Evolutionary conservation across 345 rosid genomes (phyloP), one percentile per base, ranked within the genome.

Genomic region (Eucalyptus paniculata): DNA sequence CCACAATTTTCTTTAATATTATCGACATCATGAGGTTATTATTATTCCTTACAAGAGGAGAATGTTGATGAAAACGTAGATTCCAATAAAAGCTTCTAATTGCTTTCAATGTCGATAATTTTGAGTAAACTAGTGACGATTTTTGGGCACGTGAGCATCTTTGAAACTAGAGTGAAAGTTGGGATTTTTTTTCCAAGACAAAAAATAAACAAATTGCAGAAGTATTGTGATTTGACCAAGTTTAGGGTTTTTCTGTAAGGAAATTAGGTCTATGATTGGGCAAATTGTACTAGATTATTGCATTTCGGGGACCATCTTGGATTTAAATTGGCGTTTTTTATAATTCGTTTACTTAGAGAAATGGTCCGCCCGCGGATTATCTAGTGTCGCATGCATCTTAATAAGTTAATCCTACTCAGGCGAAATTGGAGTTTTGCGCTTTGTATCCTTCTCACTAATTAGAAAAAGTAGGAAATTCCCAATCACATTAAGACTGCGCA

Each of bases 171-270:
- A 10, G 30, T 56, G 30, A 56, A 56, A 56, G 30, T 23, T 24
- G 6, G 30, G 14, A 26, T 8, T 24, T 56, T 56, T 56, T 56
- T 56, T 56, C 1, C 62, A 11, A 56, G 62, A 56, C 14, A 56
- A 56, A 56, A 9, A 4, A 23, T 1, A 18, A 9, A 3, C 7
- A 23, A 24, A 21, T 4, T 26, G 62, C 3, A 2, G 3, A 1
- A 9, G 10, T 13, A 56, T 23, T 56, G 30, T 56, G 62, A 56
- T 23, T 56, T 23, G 62, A 56, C 30, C 1, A 56, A 56, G 30
- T 56, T 56, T 24, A 11, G 30, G 30, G 12, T 56, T 56, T 56
- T 56, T 4, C 2, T 56, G 2, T 12, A 12, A 56, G 28, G 62
- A 56, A 56, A 56, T 9, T 56, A 56, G 30, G 13, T 6, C 6